Evolutionary conservation across 2,329 filamentous ascomycete genomes (phyloP).

Genomic region (Botrytis galanthina): DNA sequence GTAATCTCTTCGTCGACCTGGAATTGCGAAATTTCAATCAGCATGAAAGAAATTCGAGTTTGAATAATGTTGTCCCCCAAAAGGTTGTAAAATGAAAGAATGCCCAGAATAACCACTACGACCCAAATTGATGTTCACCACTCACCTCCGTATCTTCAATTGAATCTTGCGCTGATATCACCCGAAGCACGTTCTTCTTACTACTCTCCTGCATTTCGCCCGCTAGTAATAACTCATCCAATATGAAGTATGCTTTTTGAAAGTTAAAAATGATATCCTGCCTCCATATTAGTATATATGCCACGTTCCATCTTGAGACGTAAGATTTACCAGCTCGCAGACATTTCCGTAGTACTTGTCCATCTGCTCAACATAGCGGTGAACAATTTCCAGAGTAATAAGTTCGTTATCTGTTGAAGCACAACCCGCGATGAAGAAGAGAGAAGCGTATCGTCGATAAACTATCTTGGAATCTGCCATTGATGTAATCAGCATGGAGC

Average conservation of each 20-base stretch:
- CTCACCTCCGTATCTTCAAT: conserved; percentile 98
- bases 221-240: conserved; percentile 91
- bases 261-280: conserved; percentile 82
- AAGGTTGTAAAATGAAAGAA: conserved; percentile 37
- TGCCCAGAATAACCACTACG: not conserved
- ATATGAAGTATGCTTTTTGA: conserved; percentile 98
- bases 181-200: conserved; percentile 96
- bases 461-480: conserved; percentile 90
- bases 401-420: conserved; percentile 97
- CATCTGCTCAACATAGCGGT: conserved; percentile 99
- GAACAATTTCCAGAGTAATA: conserved; percentile 96
- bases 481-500: conserved; percentile 27
- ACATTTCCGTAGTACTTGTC: conserved; percentile 99
- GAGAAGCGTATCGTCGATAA: conserved; percentile 95
- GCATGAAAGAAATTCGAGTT: conserved; percentile 19
- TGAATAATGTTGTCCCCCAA: not conserved
- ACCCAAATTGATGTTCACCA: conserved; percentile 22
- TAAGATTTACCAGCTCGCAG: conserved; percentile 67
- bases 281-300: not conserved
- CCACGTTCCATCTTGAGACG: not conserved
- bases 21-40: conserved; percentile 34
- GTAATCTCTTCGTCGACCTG: conserved; percentile 42
- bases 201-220: conserved; percentile 98
- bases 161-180: conserved; percentile 95
- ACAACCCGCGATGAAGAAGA: conserved; percentile 99